Percentiles rank a stretch among this genome's conserved stretches.
phyloP scores from a whole-genome alignment of 2,329 filamentous ascomycete species.

The Botrytis fabae region DNA sequence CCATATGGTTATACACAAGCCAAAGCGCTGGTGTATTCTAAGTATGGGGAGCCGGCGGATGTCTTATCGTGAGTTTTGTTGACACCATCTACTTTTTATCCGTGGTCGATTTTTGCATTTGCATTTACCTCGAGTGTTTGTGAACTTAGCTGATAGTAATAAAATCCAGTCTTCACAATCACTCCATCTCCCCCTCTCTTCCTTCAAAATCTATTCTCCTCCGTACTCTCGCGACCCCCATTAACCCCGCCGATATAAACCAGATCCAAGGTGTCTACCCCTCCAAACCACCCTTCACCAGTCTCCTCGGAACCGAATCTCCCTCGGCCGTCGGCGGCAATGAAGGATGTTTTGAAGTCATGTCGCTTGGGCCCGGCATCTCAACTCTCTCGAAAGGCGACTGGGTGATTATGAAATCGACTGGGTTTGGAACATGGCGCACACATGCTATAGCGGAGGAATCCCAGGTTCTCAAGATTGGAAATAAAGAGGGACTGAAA shows the following conservation, averaged over 20 bases:
- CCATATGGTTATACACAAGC: constrained; percentile 81
- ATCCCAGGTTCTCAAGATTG: constrained; percentile 65
- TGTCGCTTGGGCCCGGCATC: constrained; percentile 59
- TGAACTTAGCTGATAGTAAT: constrained; percentile 20
- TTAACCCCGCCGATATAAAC: constrained; percentile 98
- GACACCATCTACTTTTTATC: not conserved
- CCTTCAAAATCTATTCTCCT: constrained; percentile 70
- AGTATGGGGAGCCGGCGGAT: constrained; percentile 72
- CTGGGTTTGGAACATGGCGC: constrained; percentile 90
- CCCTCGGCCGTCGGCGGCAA: constrained; percentile 83
- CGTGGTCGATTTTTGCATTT: not conserved
- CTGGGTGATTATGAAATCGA: constrained; percentile 86
- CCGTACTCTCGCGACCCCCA: constrained; percentile 83
- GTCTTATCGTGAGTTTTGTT: constrained; percentile 57
- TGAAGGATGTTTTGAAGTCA: constrained; percentile 91
- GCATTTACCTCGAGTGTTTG: not conserved
- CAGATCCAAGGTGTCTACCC: constrained; percentile 97
- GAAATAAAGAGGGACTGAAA: constrained; percentile 67
- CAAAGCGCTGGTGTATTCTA: constrained; percentile 75
- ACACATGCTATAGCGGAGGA: constrained; percentile 76
- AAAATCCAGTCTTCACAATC: constrained; percentile 61
- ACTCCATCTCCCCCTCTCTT: constrained; percentile 75
- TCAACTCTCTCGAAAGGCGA: constrained; percentile 67
- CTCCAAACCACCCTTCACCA: constrained; percentile 74
- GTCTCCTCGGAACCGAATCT: constrained; percentile 70